Percentiles rank a stretch among this genome's conserved stretches.
These are phyloP conservation scores for Phellopilus nigrolimitatus DNA, from an alignment of 1,284 basidiomycete species.

Conservation along the genomic window DNA sequence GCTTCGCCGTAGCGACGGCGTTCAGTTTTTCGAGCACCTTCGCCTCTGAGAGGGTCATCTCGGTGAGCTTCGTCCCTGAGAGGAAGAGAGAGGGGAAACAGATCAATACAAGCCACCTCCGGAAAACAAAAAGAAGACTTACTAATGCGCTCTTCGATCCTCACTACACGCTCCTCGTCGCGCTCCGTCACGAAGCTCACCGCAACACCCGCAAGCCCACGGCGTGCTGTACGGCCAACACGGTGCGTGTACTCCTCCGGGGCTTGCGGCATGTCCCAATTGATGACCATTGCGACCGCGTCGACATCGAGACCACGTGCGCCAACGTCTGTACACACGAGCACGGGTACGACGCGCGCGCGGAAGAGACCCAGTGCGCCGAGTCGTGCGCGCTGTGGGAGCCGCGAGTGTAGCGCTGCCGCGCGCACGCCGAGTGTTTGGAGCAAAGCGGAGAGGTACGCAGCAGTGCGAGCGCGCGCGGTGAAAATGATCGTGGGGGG, in stretches of 20 bases:
- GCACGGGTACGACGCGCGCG: conserved; percentile 81
- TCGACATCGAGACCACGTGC: conserved; percentile 93
- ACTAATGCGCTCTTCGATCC: conserved; percentile 87
- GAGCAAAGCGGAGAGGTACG: conserved; percentile 81
- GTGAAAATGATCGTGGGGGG: conserved; percentile 97
- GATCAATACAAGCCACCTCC: background rate
- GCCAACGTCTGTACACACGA: conserved; percentile 94
- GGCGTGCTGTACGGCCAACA: conserved; percentile 90
- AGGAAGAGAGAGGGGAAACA: background rate
- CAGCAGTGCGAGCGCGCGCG: conserved; percentile 80
- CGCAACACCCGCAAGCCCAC: conserved; percentile 85
- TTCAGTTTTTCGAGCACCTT: conserved; percentile 86
- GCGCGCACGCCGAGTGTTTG: conserved; percentile 79
- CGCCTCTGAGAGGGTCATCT: conserved; percentile 75
- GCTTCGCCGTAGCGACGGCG: conserved; percentile 85
- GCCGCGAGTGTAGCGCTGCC: conserved; percentile 88
- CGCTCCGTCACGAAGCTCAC: conserved; percentile 94
- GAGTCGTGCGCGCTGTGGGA: conserved; percentile 87
- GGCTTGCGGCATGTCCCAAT: conserved; percentile 90
- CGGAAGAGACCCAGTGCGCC: conserved; percentile 85
- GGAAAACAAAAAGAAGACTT: conserved; percentile 19
- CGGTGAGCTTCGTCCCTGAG: conserved; percentile 67
- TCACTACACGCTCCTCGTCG: conserved; percentile 82
- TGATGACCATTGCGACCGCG: conserved; percentile 91
- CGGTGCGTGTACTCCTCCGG: conserved; percentile 77